Conservation (phyloP, 345 rosid genomes). For the Corymbia maculata region DNA sequence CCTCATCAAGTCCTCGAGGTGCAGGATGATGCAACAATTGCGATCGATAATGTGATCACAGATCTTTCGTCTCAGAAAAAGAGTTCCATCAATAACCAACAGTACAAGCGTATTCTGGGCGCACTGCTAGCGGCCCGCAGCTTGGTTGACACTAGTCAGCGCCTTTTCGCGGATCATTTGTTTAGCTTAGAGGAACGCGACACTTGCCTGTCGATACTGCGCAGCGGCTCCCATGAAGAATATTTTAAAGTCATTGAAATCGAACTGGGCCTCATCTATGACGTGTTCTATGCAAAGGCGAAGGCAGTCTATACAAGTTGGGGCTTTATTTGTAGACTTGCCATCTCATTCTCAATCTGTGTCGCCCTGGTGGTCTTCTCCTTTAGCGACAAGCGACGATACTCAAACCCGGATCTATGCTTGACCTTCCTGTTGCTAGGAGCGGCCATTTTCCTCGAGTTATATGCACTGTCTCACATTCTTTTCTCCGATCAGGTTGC, state of each 20-base stretch:
- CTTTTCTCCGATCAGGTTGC: not conserved
- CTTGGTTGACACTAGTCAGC: not conserved
- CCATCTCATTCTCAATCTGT: not conserved
- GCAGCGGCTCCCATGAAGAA: not conserved
- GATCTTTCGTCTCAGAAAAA: not conserved
- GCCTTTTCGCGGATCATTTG: not conserved
- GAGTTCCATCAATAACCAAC: not conserved
- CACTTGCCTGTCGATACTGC: not conserved
- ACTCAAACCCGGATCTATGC: not conserved
- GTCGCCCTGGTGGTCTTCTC: not conserved
- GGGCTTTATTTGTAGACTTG: slow-evolving; percentile 8
- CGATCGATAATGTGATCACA: too few species aligned
- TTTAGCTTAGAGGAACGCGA: not conserved
- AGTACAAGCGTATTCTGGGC: not conserved
- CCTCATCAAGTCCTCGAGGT: not conserved
- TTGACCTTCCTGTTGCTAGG: slow-evolving; percentile 4
- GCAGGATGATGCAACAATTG: not conserved
- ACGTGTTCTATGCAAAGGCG: slow-evolving; percentile 36
- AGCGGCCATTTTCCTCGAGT: slow-evolving; percentile 5
- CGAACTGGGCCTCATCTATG: slow-evolving; percentile 36
- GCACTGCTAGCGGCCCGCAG: not conserved
- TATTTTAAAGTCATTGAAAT: slow-evolving; percentile 12
- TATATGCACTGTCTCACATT: not conserved
- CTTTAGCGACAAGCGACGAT: not conserved
- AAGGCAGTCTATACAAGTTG: not conserved